Conservation (phyloP, 169 alveolate species). For the Eimeria falciformis region DNA sequence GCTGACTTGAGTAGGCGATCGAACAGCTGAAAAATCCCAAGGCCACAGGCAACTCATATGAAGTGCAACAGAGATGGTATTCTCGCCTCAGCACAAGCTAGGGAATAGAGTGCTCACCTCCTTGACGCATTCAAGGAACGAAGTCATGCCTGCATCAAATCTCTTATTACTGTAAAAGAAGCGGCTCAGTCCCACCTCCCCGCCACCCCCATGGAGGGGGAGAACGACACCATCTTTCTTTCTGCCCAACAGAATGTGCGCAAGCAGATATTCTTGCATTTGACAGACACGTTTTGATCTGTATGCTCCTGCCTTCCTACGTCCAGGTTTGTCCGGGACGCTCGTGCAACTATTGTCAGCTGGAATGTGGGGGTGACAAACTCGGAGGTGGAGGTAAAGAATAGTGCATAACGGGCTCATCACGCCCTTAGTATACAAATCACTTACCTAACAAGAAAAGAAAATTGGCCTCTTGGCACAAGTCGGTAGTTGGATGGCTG, state of each 20-base stretch:
- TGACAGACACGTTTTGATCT: too few species aligned
- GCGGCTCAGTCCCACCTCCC: constrained; percentile 76
- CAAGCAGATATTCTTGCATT: too few species aligned
- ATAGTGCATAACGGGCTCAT: too few species aligned
- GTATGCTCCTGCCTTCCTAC: too few species aligned
- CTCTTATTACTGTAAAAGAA: constrained; percentile 68
- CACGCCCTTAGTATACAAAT: too few species aligned
- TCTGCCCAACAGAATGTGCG: constrained; percentile 14
- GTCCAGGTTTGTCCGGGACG: too few species aligned
- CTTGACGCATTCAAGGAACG: constrained; percentile 72
- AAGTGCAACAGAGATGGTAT: too few species aligned
- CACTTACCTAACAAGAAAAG: constrained; percentile 66
- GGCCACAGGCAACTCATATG: too few species aligned
- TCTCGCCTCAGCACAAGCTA: background rate
- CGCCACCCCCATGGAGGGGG: background rate
- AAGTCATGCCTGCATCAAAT: constrained; percentile 77
- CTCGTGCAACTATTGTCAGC: too few species aligned
- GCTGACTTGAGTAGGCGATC: constrained; percentile 67
- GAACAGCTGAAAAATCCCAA: constrained; percentile 60
- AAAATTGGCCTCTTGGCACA: constrained; percentile 80
- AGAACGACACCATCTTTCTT: constrained; percentile 42
- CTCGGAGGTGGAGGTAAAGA: too few species aligned
- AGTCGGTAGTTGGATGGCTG: constrained; percentile 79
- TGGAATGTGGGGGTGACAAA: too few species aligned
- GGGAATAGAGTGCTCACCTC: constrained; percentile 10